A percentile compares a stretch with the other conserved stretches of the same genome.
phyloP scores from a whole-genome alignment of 257 asterid genomes.

The Salvia rosmarinus region DNA sequence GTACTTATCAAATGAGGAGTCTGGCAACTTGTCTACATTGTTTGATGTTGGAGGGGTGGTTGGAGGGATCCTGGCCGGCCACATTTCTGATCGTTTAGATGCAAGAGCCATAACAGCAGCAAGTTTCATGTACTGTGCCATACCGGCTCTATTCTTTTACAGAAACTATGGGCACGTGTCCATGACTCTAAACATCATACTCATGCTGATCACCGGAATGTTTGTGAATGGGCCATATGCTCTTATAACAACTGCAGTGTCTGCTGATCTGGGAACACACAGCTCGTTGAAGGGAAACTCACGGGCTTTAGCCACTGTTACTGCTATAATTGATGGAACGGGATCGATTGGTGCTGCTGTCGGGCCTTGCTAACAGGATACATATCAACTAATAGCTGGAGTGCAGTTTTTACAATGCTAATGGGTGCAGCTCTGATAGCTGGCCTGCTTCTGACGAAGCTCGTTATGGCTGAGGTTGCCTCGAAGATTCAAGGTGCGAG shows the following conservation, averaged over 20 bases:
- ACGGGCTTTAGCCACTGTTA: slow-evolving; percentile 87
- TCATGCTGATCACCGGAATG: slow-evolving; percentile 81
- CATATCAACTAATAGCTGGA: slow-evolving; percentile 87
- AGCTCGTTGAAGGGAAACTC: slow-evolving; percentile 86
- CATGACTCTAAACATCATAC: slow-evolving; percentile 62
- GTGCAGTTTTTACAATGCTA: slow-evolving; percentile 83
- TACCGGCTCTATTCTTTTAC: slow-evolving; percentile 88
- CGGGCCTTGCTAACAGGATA: slow-evolving; percentile 94
- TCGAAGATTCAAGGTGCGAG: slow-evolving; percentile 58
- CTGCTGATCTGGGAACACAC: slow-evolving; percentile 96
- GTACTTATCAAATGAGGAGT: slow-evolving; percentile 72
- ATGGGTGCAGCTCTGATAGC: slow-evolving; percentile 87
- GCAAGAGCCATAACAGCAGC: slow-evolving; percentile 97
- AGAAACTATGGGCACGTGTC: slow-evolving; percentile 80
- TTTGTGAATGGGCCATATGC: slow-evolving; percentile 97
- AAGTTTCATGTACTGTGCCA: slow-evolving; percentile 93
- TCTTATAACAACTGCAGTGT: slow-evolving; percentile 95
- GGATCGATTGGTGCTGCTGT: slow-evolving; percentile 98
- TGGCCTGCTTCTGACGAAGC: slow-evolving; percentile 79
- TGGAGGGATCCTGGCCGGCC: slow-evolving; percentile 93
- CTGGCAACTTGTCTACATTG: slow-evolving; percentile 85
- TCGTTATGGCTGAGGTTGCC: slow-evolving; percentile 84
- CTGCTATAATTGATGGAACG: slow-evolving; percentile 94
- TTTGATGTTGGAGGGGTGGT: slow-evolving; percentile 94
- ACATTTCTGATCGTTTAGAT: slow-evolving; percentile 75